Evolutionary conservation across 2,329 filamentous ascomycete genomes (phyloP), one percentile per base, ranked within the genome.

Genomic region (Fusarium sp.): DNA sequence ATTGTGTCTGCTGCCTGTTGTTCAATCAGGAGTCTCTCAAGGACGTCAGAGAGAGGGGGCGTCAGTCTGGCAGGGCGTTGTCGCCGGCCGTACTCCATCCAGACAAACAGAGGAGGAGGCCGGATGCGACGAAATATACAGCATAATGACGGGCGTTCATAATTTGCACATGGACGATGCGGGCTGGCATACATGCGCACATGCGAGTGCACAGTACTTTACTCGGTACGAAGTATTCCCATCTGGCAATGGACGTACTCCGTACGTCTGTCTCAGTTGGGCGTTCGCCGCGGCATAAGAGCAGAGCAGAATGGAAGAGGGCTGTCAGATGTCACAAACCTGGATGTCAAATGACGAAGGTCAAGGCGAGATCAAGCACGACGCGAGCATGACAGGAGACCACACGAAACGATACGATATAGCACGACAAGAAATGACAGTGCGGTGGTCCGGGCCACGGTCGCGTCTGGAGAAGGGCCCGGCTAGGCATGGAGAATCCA

Each of bases 241-340:
- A 50, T 58, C 29, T 70, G 57, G 47, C 58, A 34, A 34, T 56
- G 50, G 50, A 45, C 11, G 57, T 70, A 34, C 37, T n/a, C n/a
- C n/a, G n/a, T n/a, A n/a, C n/a, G 38, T 73, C 62, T 74, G 75
- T 75, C 74, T 70, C 71, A 68, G 72, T 71, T 69, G 64, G 67
- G 62, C 34, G 38, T 60, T 56, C 54, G 66, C 68, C 73, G 67
- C 72, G 71, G 72, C 71, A 74, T 24, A 57, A 16, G 9, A 34
- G 50, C 22, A 37, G 31, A 22, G 31, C 35, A 57, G 47, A 72
- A 62, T 54, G 63, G 50, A 68, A 61, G 61, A 54, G 60, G 63
- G 67, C 45, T 65, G 60, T 66, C 65, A 74, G 65, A 69, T 74
- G 62, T 74, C 71, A 74, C 31, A 73, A 65, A 62, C 24, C 52